These are phyloP conservation scores for Suhomyces taliae DNA, from an alignment of 1,139 yeast species.

Conservation along the genomic window DNA sequence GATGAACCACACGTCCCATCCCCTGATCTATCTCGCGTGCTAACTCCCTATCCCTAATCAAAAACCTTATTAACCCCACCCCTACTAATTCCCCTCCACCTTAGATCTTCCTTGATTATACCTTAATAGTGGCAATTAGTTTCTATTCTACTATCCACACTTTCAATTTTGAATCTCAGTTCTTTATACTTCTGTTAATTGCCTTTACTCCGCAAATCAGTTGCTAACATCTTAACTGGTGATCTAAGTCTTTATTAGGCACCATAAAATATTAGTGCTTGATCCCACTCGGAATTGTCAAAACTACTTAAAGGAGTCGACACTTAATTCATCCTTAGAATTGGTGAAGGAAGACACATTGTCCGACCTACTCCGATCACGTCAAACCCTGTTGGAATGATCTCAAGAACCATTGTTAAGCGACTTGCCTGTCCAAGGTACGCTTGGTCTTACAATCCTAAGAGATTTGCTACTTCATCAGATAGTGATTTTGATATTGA, in stretches of 20 bases:
- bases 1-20: neutral
- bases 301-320: neutral
- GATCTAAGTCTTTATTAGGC: neutral
- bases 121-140: neutral
- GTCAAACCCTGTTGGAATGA: neutral
- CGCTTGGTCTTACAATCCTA: constrained; percentile 13
- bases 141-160: too few relatives aligned
- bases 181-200: too few relatives aligned
- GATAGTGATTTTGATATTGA: constrained; percentile 38
- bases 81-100: neutral
- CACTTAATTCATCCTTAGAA: neutral
- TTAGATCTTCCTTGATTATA: neutral
- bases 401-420: neutral
- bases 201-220: too few relatives aligned
- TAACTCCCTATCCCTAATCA: neutral
- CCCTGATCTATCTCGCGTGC: neutral
- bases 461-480: constrained; percentile 7
- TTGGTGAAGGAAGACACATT: neutral
- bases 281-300: neutral
- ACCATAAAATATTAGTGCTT: neutral
- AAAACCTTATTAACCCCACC: neutral
- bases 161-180: too few relatives aligned
- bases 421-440: neutral
- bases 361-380: neutral
- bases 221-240: neutral